Conservation (phyloP, 1,139 yeast genomes). For the Blastobotrys persicus region DNA sequence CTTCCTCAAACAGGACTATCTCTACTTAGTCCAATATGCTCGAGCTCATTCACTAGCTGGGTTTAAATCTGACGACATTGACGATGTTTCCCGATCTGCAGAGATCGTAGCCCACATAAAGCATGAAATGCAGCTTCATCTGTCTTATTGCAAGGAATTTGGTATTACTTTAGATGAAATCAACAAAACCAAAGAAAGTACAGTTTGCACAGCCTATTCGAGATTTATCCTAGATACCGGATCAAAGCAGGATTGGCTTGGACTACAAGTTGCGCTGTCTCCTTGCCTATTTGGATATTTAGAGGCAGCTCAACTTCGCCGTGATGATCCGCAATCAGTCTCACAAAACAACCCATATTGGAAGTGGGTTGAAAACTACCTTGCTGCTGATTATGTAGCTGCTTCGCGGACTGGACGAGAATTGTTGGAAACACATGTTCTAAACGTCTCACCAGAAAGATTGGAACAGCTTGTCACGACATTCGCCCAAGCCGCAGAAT, state of each 20-base stretch:
- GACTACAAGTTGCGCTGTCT: conserved; percentile 63
- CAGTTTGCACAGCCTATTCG: conserved; percentile 59
- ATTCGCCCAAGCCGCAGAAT: conserved; percentile 54
- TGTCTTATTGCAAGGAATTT: conserved; percentile 49
- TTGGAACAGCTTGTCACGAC: conserved; percentile 54
- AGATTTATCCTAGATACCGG: conserved; percentile 57
- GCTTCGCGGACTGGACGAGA: conserved; percentile 52
- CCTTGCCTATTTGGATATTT: conserved; percentile 79
- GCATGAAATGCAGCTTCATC: conserved; percentile 57
- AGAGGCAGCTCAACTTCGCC: conserved; percentile 44
- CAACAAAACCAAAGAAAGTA: conserved; percentile 49
- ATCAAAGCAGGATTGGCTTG: conserved; percentile 55
- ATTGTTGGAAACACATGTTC: conserved; percentile 47
- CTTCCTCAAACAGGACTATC: conserved; percentile 69
- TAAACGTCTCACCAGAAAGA: conserved; percentile 41
- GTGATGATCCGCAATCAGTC: conserved; percentile 22
- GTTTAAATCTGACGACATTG: conserved; percentile 55
- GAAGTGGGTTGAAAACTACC: conserved; percentile 62
- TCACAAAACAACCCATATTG: conserved; percentile 41
- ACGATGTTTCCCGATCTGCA: conserved; percentile 52
- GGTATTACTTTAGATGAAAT: conserved; percentile 49
- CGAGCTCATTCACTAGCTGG: conserved; percentile 66
- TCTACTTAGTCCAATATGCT: conserved; percentile 67
- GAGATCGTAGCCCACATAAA: conserved; percentile 52
- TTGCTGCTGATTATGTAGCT: conserved; percentile 52